phyloP scores from a whole-genome alignment of 2,329 filamentous ascomycete species.

The Sporothrix inflata region DNA sequence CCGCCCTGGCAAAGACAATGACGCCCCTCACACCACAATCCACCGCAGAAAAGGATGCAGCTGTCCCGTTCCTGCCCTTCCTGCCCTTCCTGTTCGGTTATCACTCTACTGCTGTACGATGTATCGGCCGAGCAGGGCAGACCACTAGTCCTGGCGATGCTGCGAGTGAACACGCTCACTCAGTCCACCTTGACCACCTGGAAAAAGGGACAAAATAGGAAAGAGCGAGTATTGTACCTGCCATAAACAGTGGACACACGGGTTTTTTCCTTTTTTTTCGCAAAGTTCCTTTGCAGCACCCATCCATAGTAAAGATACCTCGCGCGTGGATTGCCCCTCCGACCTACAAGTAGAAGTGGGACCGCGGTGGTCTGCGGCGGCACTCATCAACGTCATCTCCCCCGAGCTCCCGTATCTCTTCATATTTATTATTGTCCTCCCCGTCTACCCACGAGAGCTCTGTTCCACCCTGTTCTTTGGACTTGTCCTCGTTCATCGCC shows the following conservation, averaged over 20 bases:
- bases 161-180: conserved; percentile 1
- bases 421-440: background rate
- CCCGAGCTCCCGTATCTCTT: conserved; percentile 13
- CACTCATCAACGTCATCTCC: conserved; percentile 26
- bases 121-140: background rate
- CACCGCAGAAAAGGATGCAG: background rate
- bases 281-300: too few species aligned
- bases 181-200: conserved; percentile 4
- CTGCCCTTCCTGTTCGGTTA: too few species aligned
- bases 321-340: conserved; percentile 12
- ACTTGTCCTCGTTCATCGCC: background rate
- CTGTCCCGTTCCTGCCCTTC: background rate
- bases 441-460: background rate
- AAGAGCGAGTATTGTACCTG: too few species aligned
- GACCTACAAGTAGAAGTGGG: background rate
- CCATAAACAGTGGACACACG: too few species aligned
- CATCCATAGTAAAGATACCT: too few species aligned
- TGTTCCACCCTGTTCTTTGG: background rate
- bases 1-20: conserved; percentile 4
- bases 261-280: too few species aligned
- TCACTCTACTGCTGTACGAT: background rate
- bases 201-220: background rate
- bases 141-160: too few species aligned
- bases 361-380: conserved; percentile 8
- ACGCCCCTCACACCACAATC: background rate